Percentiles rank a stretch among this genome's conserved stretches.
Conservation (phyloP, 148 eudicot genomes). For the Talinum fruticosum region DNA sequence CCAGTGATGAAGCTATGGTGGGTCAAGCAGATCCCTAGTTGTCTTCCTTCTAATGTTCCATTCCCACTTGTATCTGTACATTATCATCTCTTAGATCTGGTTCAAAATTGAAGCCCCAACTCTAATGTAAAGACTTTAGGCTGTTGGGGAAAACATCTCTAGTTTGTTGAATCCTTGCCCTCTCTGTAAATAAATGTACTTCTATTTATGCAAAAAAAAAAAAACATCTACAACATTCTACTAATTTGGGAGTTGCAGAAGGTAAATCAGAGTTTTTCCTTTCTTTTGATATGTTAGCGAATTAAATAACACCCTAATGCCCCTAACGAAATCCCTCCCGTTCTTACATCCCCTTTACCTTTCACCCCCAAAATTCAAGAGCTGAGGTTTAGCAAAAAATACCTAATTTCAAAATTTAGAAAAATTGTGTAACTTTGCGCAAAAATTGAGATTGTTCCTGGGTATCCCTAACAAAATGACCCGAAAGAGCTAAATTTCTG, state of each 20-base stretch:
- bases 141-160: slow-evolving; percentile 26
- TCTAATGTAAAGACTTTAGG: slow-evolving; percentile 27
- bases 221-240: not conserved
- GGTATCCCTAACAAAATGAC: too few relatives aligned
- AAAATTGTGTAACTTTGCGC: too few relatives aligned
- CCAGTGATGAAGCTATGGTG: slow-evolving; percentile 55
- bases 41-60: not conserved
- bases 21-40: slow-evolving; percentile 56
- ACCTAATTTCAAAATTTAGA: too few relatives aligned
- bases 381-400: too few relatives aligned
- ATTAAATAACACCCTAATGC: too few relatives aligned
- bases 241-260: not conserved
- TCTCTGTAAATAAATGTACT: slow-evolving; percentile 34
- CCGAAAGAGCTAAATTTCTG: too few relatives aligned
- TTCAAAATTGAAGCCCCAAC: slow-evolving; percentile 20
- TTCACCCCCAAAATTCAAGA: too few relatives aligned
- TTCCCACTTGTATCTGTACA: slow-evolving; percentile 39
- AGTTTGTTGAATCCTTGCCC: slow-evolving; percentile 21
- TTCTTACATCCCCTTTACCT: not conserved
- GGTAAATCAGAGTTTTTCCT: too few relatives aligned
- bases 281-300: not conserved
- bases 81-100: slow-evolving; percentile 30
- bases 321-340: too few relatives aligned
- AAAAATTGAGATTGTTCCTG: too few relatives aligned
- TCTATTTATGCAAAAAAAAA: slow-evolving; percentile 13